Evolutionary conservation across 2,329 filamentous ascomycete genomes (phyloP).

Genomic region (Endoconidiophora polonica): DNA sequence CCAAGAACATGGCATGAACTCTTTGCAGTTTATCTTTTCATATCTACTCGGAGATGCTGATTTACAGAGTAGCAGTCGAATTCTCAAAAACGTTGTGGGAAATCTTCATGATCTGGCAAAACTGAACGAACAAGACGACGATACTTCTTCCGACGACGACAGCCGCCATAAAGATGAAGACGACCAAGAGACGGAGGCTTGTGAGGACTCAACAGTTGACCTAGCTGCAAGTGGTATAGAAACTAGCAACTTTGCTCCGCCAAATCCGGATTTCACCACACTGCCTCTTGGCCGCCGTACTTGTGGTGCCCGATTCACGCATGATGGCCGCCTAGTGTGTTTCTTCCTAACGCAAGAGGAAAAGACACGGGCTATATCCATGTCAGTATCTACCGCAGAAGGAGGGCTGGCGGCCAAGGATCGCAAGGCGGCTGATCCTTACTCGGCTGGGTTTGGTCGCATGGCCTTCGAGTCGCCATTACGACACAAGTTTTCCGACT

Average conservation of each 20-base stretch:
- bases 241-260: slow-evolving; percentile 30
- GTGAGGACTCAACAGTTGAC: slow-evolving; percentile 46
- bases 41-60: slow-evolving; percentile 48
- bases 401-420: slow-evolving; percentile 19
- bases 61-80: slow-evolving; percentile 40
- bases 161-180: not conserved
- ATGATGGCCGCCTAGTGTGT: slow-evolving; percentile 45
- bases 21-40: slow-evolving; percentile 42
- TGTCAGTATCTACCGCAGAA: slow-evolving; percentile 1
- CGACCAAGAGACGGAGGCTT: not conserved
- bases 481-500: slow-evolving; percentile 30
- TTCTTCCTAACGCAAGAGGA: slow-evolving; percentile 55
- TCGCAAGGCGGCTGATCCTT: slow-evolving; percentile 34
- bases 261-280: slow-evolving; percentile 28
- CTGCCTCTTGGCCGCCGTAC: slow-evolving; percentile 39
- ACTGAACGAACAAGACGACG: slow-evolving; percentile 40
- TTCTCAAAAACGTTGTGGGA: slow-evolving; percentile 39
- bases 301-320: slow-evolving; percentile 45
- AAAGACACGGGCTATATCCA: slow-evolving; percentile 29
- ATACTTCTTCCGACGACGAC: slow-evolving; percentile 68
- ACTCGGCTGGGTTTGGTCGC: slow-evolving; percentile 40
- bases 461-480: slow-evolving; percentile 34
- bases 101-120: slow-evolving; percentile 39
- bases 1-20: slow-evolving; percentile 41
- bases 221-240: slow-evolving; percentile 41